Conservation (phyloP, 148 eudicot species). For the Rhododendron ferrugineum region DNA sequence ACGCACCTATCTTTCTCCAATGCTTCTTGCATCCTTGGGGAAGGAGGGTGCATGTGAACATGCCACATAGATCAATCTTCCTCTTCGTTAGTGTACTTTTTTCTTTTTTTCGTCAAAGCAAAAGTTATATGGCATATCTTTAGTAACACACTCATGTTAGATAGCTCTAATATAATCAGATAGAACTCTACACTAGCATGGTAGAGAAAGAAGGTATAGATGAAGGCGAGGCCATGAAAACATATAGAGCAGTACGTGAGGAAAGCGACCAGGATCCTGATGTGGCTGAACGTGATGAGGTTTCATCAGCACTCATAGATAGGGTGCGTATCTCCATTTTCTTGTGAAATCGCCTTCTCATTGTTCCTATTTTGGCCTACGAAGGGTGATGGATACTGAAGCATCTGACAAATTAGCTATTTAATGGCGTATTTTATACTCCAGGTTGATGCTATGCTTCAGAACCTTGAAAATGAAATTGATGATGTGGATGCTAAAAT, state of each 20-base stretch:
- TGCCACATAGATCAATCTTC: not conserved
- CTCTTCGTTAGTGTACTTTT: not conserved
- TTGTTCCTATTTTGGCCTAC: not conserved
- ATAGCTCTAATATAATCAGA: constrained; percentile 33
- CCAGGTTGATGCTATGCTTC: constrained; percentile 93
- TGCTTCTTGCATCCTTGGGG: not conserved
- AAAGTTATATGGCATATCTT: not conserved
- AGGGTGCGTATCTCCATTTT: constrained; percentile 33
- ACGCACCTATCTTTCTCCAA: not conserved
- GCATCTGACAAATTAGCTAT: not conserved
- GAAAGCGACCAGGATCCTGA: constrained; percentile 55
- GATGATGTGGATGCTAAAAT: constrained; percentile 91
- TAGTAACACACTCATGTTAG: not conserved
- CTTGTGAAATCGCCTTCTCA: not conserved
- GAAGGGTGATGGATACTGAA: not conserved
- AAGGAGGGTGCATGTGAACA: not conserved
- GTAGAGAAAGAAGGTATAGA: constrained; percentile 67
- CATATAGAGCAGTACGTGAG: constrained; percentile 72
- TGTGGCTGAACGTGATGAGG: constrained; percentile 37
- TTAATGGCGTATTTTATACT: not conserved
- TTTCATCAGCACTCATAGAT: constrained; percentile 71
- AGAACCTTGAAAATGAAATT: constrained; percentile 84
- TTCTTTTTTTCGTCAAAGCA: not conserved
- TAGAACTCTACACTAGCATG: constrained; percentile 70
- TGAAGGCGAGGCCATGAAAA: constrained; percentile 65